phyloP scores from a whole-genome alignment of 176 grass and related monocot genomes.

The Thinopyrum elongatum region DNA sequence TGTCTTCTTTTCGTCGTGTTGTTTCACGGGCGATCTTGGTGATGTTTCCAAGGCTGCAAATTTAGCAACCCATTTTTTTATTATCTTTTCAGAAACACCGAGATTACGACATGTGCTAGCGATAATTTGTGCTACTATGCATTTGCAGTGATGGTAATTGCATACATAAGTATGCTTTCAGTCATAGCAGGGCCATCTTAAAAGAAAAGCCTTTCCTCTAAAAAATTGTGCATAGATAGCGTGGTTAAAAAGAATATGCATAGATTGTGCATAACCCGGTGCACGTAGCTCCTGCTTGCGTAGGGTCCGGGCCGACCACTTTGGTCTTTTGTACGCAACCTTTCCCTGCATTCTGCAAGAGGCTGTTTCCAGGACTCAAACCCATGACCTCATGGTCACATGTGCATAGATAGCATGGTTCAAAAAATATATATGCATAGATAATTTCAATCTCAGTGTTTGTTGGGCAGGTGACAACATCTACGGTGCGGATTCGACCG shows the following conservation, averaged over 20 bases:
- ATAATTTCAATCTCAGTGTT: background rate
- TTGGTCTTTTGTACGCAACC: too few relatives aligned
- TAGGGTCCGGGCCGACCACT: too few relatives aligned
- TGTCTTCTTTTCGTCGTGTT: conserved; percentile 14
- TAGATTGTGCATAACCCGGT: too few relatives aligned
- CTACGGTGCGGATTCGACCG: conserved; percentile 52
- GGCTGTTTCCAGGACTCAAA: too few relatives aligned
- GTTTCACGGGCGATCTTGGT: conserved; percentile 26
- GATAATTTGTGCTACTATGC: too few relatives aligned
- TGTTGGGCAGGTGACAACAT: conserved; percentile 86
- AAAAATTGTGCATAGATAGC: background rate
- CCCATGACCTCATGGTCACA: too few relatives aligned
- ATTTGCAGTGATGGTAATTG: background rate
- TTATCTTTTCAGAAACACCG: background rate
- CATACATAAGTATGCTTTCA: background rate
- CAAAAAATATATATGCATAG: background rate
- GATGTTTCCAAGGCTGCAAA: conserved; percentile 22
- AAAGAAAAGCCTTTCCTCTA: background rate
- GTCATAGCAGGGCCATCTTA: background rate
- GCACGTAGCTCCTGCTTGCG: too few relatives aligned
- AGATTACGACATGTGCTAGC: too few relatives aligned
- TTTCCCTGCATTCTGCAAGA: too few relatives aligned
- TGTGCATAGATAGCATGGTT: too few relatives aligned
- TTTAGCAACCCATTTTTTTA: background rate
- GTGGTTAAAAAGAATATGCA: too few relatives aligned